Evolutionary conservation across 2,329 filamentous ascomycete genomes (phyloP).

Genomic region (Cordyceps javanica): DNA sequence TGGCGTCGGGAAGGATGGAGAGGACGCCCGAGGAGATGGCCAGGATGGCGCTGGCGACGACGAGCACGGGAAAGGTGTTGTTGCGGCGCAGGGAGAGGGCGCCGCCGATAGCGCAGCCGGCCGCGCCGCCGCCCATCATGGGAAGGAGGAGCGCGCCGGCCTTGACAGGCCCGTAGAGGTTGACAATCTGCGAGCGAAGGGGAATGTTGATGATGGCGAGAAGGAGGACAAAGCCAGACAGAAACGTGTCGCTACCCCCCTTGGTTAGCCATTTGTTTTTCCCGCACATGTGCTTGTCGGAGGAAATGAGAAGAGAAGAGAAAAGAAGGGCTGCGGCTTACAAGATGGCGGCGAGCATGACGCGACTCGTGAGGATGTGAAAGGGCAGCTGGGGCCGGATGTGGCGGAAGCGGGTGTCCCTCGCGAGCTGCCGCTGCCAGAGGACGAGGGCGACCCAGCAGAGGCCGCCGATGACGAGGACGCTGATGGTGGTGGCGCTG

Average conservation of each 20-base stretch:
- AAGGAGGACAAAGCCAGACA: constrained; percentile 19
- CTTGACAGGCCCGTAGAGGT: constrained; percentile 19
- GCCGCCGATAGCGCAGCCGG: constrained; percentile 17
- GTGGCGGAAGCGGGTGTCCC: constrained; percentile 12
- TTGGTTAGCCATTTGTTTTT: not conserved
- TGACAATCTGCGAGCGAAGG: constrained; percentile 19
- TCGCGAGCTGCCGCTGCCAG: constrained; percentile 17
- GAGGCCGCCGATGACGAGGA: constrained; percentile 16
- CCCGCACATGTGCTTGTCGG: too few relatives aligned
- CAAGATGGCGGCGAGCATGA: constrained; percentile 17
- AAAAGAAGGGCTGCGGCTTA: too few relatives aligned
- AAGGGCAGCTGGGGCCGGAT: constrained; percentile 17
- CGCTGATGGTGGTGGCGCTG: constrained; percentile 16
- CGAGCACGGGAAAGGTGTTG: constrained; percentile 17
- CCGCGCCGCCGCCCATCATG: constrained; percentile 18
- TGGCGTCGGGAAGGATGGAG: constrained; percentile 12
- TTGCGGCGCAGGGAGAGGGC: constrained; percentile 14
- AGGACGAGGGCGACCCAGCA: constrained; percentile 17
- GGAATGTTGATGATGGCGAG: constrained; percentile 20
- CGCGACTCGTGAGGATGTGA: constrained; percentile 16
- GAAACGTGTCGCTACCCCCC: constrained; percentile 14
- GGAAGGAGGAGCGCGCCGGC: constrained; percentile 19
- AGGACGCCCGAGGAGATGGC: constrained; percentile 16
- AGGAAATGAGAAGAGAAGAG: not conserved
- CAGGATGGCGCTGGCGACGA: constrained; percentile 16